Base-by-base conservation (phyloP, 1,139 yeast species). In the Nematodospora anomalae region DNA sequence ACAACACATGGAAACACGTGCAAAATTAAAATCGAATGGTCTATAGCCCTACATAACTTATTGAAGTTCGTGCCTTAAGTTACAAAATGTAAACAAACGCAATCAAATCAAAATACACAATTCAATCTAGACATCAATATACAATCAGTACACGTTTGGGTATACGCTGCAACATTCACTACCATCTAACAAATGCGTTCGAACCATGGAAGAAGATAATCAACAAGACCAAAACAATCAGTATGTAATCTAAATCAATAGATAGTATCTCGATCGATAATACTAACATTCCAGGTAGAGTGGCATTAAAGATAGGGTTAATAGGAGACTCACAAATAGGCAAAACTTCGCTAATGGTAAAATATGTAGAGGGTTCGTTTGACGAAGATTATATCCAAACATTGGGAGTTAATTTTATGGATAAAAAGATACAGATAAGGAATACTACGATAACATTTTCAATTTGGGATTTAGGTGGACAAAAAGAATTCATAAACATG, bases 321-420 rank as follows among this genome's bases (percentile, higher is more conserved):
- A 82, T 92, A 37, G 99, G 99, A 7, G 98, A 94, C 58, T 95
- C 97, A 2, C 96, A 89, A 53, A 92, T 92, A n/a, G 99, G 99
- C 4, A 92, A 92, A 55, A 92, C 99, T 0, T 88, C 97, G 7
- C 64, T 92, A 40, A 92, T 92, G 98, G 96, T 90, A 22, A 90
- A 92, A 55, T 92, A 92, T 55, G 97, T 92, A 14, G 97, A 92
- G 55, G 95, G 95, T 35, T 79, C 88, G 29, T 92, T 86, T 57
- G 96, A 89, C 55, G 95, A 89, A 53, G 92, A 82, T 48, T 92
- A 92, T 53, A 88, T 90, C 37, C 97, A 89, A 62, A 92, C 97
- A 0, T 59, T 88, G 34, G 98, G 99, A 4, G 97, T 94, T 41
- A 92, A 92, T 55, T 92, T 88, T 61, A 83, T 94, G 87, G 97